Evolutionary conservation across 345 rosid genomes (phyloP), one percentile per base, ranked within the genome.

Genomic region (Sonneratia caseolaris): DNA sequence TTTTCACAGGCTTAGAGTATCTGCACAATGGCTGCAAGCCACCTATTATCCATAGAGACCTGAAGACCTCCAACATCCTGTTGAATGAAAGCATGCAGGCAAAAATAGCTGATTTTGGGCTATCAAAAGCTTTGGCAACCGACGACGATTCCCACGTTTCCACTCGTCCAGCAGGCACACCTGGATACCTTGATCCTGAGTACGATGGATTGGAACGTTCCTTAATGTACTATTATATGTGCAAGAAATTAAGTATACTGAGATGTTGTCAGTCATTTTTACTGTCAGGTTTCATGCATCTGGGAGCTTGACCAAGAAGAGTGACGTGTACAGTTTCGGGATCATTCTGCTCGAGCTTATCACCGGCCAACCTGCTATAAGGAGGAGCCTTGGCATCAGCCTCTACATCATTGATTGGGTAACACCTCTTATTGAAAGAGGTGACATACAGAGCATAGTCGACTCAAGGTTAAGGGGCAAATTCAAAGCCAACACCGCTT

Each of bases 181-280:
- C 79, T 37, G 90, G 88, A 21, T 84, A 88, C 69, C 69, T 84
- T 35, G 88, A 84, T 75, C 90, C 90, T 0, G 88, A 88, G 92
- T 88, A 77, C 80, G 80, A 49, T 16, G 18, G 53, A 27, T 27
- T 27, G 32, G 32, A 18, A 21, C 59, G 9, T 12, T 53, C 59
- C n/a, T 42, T 42, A 4, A 3, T 42, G 59, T 53, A 18, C 59
- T 53, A 53, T 19, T 53, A 53, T 53, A 19, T 53, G 24, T 18
- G 59, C 32, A 11, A 1, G 3, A 15, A 42, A 13, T 47, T 9
- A 9, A 0, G 15, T 21, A 68, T 37, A 9, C 12, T 19, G 37
- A 5, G 21, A n/a, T 53, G 0, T 0, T 15, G 15, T 22, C 19
- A 11, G 45, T 42, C 45, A 27, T 40, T 40, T 66, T 16, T 66